Conservation (phyloP, 1,139 yeast genomes). For the Hemisphaericaspora xylofermentans region DNA sequence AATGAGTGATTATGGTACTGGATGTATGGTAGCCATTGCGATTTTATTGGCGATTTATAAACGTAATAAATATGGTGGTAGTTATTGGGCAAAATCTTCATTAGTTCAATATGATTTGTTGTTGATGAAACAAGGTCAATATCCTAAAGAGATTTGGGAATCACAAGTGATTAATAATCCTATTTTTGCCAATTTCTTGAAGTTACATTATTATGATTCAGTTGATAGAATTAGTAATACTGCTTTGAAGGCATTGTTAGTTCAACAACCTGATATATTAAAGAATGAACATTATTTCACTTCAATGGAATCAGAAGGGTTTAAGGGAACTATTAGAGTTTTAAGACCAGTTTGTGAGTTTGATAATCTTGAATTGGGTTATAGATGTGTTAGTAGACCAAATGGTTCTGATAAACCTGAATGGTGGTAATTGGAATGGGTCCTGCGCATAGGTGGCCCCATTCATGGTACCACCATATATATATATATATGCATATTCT, state of each 20-base stretch:
- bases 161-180: conserved; percentile 10
- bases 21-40: conserved; percentile 32
- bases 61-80: conserved; percentile 27
- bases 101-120: conserved; percentile 30
- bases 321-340: conserved; percentile 23
- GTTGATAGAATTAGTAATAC: conserved; percentile 29
- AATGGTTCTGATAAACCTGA: conserved; percentile 28
- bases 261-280: conserved; percentile 20
- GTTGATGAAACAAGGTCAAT: conserved; percentile 26
- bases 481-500: too few relatives aligned
- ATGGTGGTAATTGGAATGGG: conserved; percentile 30
- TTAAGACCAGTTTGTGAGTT: conserved; percentile 28
- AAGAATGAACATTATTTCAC: conserved; percentile 21
- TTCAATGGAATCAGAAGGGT: conserved; percentile 22
- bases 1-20: conserved; percentile 35
- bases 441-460: too few relatives aligned
- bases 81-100: conserved; percentile 32
- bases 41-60: conserved; percentile 26
- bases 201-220: conserved; percentile 27
- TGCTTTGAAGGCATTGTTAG: conserved; percentile 21
- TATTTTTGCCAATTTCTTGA: conserved; percentile 14
- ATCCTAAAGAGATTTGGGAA: conserved; percentile 23
- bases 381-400: conserved; percentile 24
- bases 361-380: conserved; percentile 22
- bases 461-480: too few relatives aligned